A percentile compares a stretch with the other conserved stretches of the same genome.
Conservation (phyloP, 176 grass and related monocot genomes). For the Carex myosuroides region DNA sequence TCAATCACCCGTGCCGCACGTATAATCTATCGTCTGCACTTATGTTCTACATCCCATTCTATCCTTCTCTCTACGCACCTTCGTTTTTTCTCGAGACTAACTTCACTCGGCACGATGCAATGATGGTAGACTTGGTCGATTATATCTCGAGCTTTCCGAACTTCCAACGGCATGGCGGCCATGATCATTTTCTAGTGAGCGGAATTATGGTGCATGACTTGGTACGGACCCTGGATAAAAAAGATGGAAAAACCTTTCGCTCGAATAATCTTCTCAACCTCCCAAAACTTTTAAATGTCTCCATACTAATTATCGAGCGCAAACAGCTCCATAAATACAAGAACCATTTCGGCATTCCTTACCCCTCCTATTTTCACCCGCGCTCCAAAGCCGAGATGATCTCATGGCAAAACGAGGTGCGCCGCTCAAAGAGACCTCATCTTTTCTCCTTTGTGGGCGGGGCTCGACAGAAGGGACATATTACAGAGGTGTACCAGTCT, state of each 20-base stretch:
- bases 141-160: conserved; percentile 8
- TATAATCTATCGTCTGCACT: not conserved
- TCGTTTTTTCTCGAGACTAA: not conserved
- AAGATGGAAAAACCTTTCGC: not conserved
- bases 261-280: conserved; percentile 12
- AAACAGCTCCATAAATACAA: not conserved
- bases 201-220: conserved; percentile 15
- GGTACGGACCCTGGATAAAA: not conserved
- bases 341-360: conserved; percentile 33
- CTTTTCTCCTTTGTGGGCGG: conserved; percentile 28
- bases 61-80: conserved; percentile 25
- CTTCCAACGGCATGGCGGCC: conserved; percentile 19
- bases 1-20: conserved; percentile 35
- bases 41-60: conserved; percentile 33
- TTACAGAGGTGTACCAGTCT: not conserved
- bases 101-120: conserved; percentile 6
- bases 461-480: not conserved
- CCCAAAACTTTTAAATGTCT: conserved; percentile 24
- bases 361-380: conserved; percentile 43
- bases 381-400: conserved; percentile 8
- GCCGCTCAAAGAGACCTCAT: not conserved
- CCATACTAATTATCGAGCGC: conserved; percentile 31
- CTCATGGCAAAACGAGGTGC: conserved; percentile 29
- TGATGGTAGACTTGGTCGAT: conserved; percentile 15
- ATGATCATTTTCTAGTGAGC: conserved; percentile 31